Evolutionary conservation across 2,329 filamentous ascomycete species (phyloP).

Genomic region (Colletotrichum agaves): DNA sequence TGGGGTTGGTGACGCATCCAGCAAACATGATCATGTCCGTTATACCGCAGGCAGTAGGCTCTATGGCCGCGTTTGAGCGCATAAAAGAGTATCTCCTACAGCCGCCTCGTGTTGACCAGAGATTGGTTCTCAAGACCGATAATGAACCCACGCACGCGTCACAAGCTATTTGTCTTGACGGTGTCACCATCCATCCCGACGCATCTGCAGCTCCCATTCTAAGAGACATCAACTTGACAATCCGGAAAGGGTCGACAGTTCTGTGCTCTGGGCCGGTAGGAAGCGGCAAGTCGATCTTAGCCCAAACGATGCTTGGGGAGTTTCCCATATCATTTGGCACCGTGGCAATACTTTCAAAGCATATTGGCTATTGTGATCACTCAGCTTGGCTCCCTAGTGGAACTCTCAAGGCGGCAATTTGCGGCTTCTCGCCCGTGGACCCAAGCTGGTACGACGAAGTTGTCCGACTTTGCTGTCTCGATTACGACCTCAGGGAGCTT

Average conservation of each 20-base stretch:
- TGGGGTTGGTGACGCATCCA: constrained; percentile 39
- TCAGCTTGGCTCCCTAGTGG: constrained; percentile 39
- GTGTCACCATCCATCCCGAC: neutral
- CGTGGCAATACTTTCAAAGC: constrained; percentile 13
- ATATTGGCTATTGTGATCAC: constrained; percentile 39
- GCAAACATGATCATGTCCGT: constrained; percentile 33
- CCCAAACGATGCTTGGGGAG: constrained; percentile 41
- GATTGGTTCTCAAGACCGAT: neutral
- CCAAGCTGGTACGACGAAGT: constrained; percentile 47
- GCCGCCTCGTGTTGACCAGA: constrained; percentile 19
- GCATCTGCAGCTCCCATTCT: neutral
- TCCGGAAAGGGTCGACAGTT: neutral
- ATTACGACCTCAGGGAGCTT: constrained; percentile 37
- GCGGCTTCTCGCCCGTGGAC: constrained; percentile 39
- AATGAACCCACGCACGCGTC: neutral
- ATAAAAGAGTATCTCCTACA: constrained; percentile 38
- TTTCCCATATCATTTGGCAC: neutral
- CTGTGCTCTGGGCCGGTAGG: constrained; percentile 30
- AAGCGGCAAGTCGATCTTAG: constrained; percentile 38
- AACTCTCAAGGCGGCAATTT: constrained; percentile 39
- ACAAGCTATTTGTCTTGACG: neutral
- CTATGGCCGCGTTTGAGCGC: constrained; percentile 36
- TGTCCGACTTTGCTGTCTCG: constrained; percentile 37
- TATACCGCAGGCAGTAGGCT: constrained; percentile 32
- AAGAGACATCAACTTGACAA: neutral